Conservation (phyloP, 805 yeast genomes). For the Candida stauntonica region DNA sequence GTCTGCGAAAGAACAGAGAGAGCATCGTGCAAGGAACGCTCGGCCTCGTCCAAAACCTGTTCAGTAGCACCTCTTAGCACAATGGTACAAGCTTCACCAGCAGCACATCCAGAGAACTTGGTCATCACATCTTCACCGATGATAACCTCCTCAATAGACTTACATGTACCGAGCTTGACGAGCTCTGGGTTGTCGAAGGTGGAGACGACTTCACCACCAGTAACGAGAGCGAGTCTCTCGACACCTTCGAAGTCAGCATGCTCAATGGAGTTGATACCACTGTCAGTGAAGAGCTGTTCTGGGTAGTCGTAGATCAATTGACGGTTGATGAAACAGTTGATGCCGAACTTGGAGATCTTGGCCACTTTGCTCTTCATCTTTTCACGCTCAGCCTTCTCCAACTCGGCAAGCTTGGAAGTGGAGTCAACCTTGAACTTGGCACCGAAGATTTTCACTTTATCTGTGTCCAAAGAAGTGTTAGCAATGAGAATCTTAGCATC, state of each 20-base stretch:
- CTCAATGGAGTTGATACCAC: slow-evolving; percentile 86
- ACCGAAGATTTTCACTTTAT: slow-evolving; percentile 95
- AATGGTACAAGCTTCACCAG: slow-evolving; percentile 94
- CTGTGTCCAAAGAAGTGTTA: slow-evolving; percentile 95
- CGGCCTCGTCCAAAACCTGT: slow-evolving; percentile 93
- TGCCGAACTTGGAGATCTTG: slow-evolving; percentile 81
- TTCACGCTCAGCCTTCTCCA: slow-evolving; percentile 89
- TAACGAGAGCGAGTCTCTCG: slow-evolving; percentile 91
- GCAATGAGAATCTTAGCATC: slow-evolving; percentile 89
- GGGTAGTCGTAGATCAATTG: slow-evolving; percentile 98
- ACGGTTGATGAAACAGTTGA: slow-evolving; percentile 89
- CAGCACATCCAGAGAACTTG: slow-evolving; percentile 91
- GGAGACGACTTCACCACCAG: slow-evolving; percentile 97
- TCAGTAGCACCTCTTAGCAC: slow-evolving; percentile 97
- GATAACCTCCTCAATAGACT: slow-evolving; percentile 81
- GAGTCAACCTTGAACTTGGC: slow-evolving; percentile 97
- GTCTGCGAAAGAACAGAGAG: slow-evolving; percentile 93
- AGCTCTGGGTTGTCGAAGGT: slow-evolving; percentile 90
- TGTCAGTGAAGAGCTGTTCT: slow-evolving; percentile 87
- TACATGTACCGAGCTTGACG: slow-evolving; percentile 85
- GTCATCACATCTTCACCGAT: slow-evolving; percentile 91
- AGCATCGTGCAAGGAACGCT: slow-evolving; percentile 95
- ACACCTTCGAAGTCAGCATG: slow-evolving; percentile 99
- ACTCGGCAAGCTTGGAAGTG: slow-evolving; percentile 86
- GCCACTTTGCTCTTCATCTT: slow-evolving; percentile 90